A percentile compares a stretch with the other conserved stretches of the same genome.
Evolutionary conservation across 345 rosid genomes (phyloP).

Genomic region (Microthlaspi erraticum): DNA sequence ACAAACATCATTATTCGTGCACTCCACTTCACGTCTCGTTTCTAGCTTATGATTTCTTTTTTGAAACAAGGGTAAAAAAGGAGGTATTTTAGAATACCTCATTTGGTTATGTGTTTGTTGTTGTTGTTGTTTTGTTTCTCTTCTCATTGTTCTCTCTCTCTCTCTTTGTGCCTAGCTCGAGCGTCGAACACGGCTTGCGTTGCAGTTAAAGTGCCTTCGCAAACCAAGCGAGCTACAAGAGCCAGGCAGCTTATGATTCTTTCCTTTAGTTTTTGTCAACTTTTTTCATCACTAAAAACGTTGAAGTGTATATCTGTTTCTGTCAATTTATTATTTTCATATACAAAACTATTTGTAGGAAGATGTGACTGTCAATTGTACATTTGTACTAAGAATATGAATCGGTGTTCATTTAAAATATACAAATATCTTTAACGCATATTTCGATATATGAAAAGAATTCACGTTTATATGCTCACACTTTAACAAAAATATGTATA

Average conservation of each 20-base stretch:
- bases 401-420: not conserved
- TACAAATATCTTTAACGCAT: not conserved
- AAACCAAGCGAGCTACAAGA: too few species aligned
- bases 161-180: too few species aligned
- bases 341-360: not conserved
- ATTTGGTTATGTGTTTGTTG: too few species aligned
- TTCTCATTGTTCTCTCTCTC: too few species aligned
- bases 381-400: not conserved
- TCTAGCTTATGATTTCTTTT: not conserved
- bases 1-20: conserved; percentile 38
- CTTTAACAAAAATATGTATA: not conserved
- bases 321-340: conserved; percentile 15
- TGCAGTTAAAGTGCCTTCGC: too few species aligned
- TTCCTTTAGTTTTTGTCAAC: too few species aligned
- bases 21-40: conserved; percentile 20
- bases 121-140: too few species aligned
- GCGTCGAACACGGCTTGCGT: too few species aligned
- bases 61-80: too few species aligned
- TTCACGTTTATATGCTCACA: not conserved
- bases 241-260: too few species aligned
- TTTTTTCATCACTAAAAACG: too few species aligned
- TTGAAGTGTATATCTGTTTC: not conserved
- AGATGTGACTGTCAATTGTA: not conserved
- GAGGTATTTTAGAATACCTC: too few species aligned
- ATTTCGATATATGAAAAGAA: not conserved